Evolutionary conservation across 108 stramenopile species (phyloP).

Genomic region (Mediolabrus comicus): DNA sequence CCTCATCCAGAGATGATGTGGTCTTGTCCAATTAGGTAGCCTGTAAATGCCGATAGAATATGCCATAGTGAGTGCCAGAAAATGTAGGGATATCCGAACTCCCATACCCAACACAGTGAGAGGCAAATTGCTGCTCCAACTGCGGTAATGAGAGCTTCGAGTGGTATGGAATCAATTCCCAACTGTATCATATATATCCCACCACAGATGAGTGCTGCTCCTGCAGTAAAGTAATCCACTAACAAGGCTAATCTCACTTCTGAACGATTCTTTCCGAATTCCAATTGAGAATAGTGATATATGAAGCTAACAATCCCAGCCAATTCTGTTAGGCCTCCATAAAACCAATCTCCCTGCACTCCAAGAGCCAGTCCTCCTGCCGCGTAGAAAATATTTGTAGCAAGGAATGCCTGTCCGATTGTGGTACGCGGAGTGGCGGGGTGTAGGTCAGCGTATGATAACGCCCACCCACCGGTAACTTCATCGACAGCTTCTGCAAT

Average conservation of each 20-base stretch:
- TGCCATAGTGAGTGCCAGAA: constrained; percentile 84
- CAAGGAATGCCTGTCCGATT: constrained; percentile 69
- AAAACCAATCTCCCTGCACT: constrained; percentile 58
- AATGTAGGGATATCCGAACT: constrained; percentile 53
- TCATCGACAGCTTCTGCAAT: constrained; percentile 64
- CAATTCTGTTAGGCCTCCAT: constrained; percentile 65
- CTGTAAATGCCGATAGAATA: constrained; percentile 64
- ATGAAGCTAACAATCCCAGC: constrained; percentile 67
- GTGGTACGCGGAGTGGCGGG: constrained; percentile 61
- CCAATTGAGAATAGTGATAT: constrained; percentile 80
- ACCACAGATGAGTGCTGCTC: constrained; percentile 46
- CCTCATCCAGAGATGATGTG: constrained; percentile 19
- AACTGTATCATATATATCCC: constrained; percentile 46
- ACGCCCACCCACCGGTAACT: constrained; percentile 65
- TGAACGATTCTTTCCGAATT: constrained; percentile 47
- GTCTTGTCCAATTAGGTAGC: constrained; percentile 63
- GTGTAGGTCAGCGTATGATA: constrained; percentile 74
- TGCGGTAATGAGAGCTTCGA: constrained; percentile 42
- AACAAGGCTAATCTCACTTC: constrained; percentile 71
- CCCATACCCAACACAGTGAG: constrained; percentile 74
- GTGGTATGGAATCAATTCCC: constrained; percentile 43
- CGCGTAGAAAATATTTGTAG: constrained; percentile 76
- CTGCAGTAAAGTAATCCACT: constrained; percentile 74
- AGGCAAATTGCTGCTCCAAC: constrained; percentile 47
- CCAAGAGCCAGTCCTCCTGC: constrained; percentile 56